Conservation (phyloP, 441 rosid genomes). For the Corymbia citriodora region DNA sequence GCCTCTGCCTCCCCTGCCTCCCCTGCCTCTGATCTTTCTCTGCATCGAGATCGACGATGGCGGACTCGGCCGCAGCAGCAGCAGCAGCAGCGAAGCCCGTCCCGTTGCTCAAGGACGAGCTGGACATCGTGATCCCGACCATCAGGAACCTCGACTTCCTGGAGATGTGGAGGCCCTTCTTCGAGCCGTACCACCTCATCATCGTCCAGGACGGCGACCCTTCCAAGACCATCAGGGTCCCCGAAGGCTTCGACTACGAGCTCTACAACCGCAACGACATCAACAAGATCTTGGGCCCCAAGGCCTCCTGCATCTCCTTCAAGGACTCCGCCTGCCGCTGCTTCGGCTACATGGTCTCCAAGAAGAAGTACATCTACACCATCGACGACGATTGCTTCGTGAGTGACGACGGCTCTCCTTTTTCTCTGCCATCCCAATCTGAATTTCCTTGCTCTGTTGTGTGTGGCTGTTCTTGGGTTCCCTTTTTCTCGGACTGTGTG, state of each 20-base stretch:
- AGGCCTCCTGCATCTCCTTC: slow-evolving; percentile 90
- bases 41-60: slow-evolving; percentile 28
- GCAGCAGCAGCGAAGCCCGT: slow-evolving; percentile 18
- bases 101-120: slow-evolving; percentile 66
- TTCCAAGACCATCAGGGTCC: slow-evolving; percentile 70
- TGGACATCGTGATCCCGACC: slow-evolving; percentile 86
- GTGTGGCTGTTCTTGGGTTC: neutral
- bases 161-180: slow-evolving; percentile 97
- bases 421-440: neutral
- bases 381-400: slow-evolving; percentile 97
- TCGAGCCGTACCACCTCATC: slow-evolving; percentile 88
- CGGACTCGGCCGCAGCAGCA: slow-evolving; percentile 22
- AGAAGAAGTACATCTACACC: slow-evolving; percentile 93
- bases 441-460: neutral
- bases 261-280: slow-evolving; percentile 88
- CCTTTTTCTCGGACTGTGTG: neutral
- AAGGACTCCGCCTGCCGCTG: slow-evolving; percentile 98
- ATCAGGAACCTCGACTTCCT: slow-evolving; percentile 91
- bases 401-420: slow-evolving; percentile 22
- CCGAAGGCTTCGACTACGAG: slow-evolving; percentile 87
- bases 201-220: slow-evolving; percentile 98
- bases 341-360: slow-evolving; percentile 94
- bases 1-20: neutral
- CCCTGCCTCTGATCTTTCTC: neutral
- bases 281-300: slow-evolving; percentile 80